Base-by-base conservation (phyloP, 257 asterid genomes). In the Gentiana straminea region DNA sequence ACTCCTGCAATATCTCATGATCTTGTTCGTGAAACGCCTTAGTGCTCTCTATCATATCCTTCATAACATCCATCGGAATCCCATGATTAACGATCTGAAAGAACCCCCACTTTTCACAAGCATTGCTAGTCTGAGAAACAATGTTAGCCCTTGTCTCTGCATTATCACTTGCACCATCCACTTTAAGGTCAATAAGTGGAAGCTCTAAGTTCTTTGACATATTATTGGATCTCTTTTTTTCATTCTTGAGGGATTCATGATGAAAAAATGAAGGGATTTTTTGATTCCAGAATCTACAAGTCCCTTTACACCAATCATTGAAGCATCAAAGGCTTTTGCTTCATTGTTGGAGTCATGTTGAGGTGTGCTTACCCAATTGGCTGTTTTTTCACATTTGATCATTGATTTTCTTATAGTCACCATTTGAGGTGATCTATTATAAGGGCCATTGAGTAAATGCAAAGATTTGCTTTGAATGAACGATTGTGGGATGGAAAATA, bases 301-400 rank as follows among this genome's bases (percentile, higher is more conserved):
- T 38, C 59, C 59, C 47, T 55, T 55, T 2, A 55, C 47, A 13
- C 59, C 59, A n/a, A 55, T 5, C 59, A n/a, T 55, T 37, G 59
- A 55, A 35, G 36, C 35, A 41, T 55, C 59, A 41, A 55, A 55
- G 13, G 35, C 24, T 24, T 15, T 13, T 2, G 4, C 38, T 7
- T 55, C 59, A 8, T 2, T 13, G 8, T 55, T 4, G 11, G 44
- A 35, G 33, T 55, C 35, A 2, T 38, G 36, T 3, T 38, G 8
- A 6, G 59, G 49, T 55, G 44, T 55, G 59, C 59, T 55, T 33
- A 55, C 48, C 59, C 59, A 55, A 33, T 55, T 46, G 24, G 24
- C 24, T 24, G 24, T 24, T 24, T 24, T 24, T 24, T 24, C 24
- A 24, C 24, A 24, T 24, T 24, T 24, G 24, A 24, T 24, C 24